Percentiles rank a stretch among this genome's conserved stretches.
Conservation (phyloP, 495 filamentous ascomycete species). For the Neurospora sp. region DNA sequence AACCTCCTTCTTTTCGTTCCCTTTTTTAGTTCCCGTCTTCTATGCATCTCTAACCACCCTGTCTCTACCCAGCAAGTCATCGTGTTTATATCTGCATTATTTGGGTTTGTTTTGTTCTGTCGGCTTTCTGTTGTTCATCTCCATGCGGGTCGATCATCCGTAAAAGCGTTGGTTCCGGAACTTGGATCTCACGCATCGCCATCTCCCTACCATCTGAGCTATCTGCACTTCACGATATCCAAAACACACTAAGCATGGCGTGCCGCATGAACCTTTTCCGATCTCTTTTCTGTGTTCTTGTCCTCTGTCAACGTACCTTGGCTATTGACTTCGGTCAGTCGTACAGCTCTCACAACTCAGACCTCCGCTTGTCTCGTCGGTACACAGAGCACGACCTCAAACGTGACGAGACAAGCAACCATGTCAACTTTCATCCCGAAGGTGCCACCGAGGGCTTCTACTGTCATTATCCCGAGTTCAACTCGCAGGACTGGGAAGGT, state of each 20-base stretch:
- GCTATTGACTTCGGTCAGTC: neutral
- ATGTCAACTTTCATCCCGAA: conserved; percentile 3
- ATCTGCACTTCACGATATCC: neutral
- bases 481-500: conserved; percentile 1
- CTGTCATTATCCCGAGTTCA: conserved; percentile 4
- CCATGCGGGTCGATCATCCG: too few relatives aligned
- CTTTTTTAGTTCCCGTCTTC: neutral
- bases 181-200: neutral
- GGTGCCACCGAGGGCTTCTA: conserved; percentile 2
- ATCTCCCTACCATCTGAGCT: neutral
- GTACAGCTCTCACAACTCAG: neutral
- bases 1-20: neutral
- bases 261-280: neutral
- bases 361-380: neutral
- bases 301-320: neutral
- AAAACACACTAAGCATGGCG: neutral
- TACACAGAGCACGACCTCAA: neutral
- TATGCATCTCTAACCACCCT: neutral
- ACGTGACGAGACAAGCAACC: neutral
- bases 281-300: neutral
- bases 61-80: neutral
- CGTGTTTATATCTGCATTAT: neutral
- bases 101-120: neutral
- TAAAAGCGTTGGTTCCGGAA: too few relatives aligned
- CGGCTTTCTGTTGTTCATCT: too few relatives aligned